phyloP scores from a whole-genome alignment of 2,329 filamentous ascomycete genomes.

The Fusarium hostae region DNA sequence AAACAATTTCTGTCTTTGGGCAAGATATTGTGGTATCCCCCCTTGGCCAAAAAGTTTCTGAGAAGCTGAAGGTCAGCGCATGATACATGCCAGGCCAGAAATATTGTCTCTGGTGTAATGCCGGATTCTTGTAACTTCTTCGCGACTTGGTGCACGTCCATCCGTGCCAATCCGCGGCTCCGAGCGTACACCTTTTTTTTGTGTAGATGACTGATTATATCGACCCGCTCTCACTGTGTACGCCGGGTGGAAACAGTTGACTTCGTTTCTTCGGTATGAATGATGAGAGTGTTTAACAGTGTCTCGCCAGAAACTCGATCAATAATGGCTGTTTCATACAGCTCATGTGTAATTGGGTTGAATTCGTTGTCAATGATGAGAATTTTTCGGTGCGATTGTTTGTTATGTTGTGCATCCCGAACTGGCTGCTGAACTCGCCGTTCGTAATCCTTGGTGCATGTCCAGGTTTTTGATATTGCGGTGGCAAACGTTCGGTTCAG shows the following conservation, averaged over 20 bases:
- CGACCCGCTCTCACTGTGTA: background rate
- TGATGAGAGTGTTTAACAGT: background rate
- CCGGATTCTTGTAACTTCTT: background rate
- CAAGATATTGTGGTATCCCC: background rate
- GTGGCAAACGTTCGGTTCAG: too few relatives aligned
- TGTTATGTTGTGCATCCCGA: too few relatives aligned
- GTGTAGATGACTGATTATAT: fast-evolving
- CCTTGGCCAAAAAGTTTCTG: background rate
- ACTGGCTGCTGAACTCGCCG: background rate
- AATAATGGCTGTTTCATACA: background rate
- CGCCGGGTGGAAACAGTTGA: background rate
- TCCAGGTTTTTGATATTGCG: background rate
- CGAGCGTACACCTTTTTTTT: background rate
- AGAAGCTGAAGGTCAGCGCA: background rate
- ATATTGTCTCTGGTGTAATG: background rate
- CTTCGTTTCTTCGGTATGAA: background rate
- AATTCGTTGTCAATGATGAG: background rate
- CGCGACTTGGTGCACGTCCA: background rate
- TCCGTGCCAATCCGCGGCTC: fast-evolving
- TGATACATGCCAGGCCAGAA: background rate
- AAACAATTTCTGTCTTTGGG: background rate
- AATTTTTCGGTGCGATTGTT: background rate
- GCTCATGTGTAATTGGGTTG: background rate
- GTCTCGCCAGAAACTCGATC: background rate
- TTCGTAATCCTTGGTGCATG: background rate